Percentiles rank a stretch among this genome's conserved stretches.
phyloP scores from a whole-genome alignment of 768 basidiomycete genomes.

The Daedaleopsis nitida region DNA sequence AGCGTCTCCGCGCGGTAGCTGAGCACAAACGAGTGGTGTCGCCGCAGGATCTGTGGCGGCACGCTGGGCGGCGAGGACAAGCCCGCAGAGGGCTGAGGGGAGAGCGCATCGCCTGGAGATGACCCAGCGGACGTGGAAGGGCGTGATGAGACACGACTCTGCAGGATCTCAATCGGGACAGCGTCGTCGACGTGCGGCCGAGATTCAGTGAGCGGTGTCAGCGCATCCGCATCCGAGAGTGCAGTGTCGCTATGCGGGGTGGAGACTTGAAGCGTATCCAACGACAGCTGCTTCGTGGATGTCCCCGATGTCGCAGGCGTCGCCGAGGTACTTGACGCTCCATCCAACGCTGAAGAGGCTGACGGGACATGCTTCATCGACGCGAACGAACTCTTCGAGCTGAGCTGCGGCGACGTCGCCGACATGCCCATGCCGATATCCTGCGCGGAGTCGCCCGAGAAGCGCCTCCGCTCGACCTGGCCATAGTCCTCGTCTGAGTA shows the following conservation, averaged over 20 bases:
- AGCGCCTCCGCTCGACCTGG: slow-evolving; percentile 20
- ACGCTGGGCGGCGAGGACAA: slow-evolving; percentile 7
- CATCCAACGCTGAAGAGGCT: neutral
- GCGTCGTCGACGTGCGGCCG: slow-evolving; percentile 61
- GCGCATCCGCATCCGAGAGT: slow-evolving; percentile 17
- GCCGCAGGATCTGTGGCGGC: slow-evolving; percentile 28
- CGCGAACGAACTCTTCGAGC: slow-evolving; percentile 14
- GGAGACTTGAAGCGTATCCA: slow-evolving; percentile 27
- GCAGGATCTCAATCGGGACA: slow-evolving; percentile 66
- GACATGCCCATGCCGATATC: slow-evolving; percentile 8
- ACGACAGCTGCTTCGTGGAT: slow-evolving; percentile 21
- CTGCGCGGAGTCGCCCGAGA: slow-evolving; percentile 11
- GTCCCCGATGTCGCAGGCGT: slow-evolving; percentile 14
- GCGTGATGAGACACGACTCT: slow-evolving; percentile 52
- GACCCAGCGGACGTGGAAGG: slow-evolving; percentile 38
- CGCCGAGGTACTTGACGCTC: neutral
- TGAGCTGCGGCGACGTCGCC: slow-evolving; percentile 13
- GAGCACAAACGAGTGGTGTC: slow-evolving; percentile 76
- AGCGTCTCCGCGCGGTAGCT: slow-evolving; percentile 58
- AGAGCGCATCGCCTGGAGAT: slow-evolving; percentile 21
- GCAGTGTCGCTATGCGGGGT: slow-evolving; percentile 18
- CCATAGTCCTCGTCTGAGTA: slow-evolving; percentile 41
- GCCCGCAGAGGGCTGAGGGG: slow-evolving; percentile 6
- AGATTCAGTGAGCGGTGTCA: slow-evolving; percentile 35
- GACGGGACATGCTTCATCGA: slow-evolving; percentile 10